Percentiles rank a stretch among this genome's conserved stretches.
phyloP scores from a whole-genome alignment of 1,284 basidiomycete species.

The Fomitopsis betulina region DNA sequence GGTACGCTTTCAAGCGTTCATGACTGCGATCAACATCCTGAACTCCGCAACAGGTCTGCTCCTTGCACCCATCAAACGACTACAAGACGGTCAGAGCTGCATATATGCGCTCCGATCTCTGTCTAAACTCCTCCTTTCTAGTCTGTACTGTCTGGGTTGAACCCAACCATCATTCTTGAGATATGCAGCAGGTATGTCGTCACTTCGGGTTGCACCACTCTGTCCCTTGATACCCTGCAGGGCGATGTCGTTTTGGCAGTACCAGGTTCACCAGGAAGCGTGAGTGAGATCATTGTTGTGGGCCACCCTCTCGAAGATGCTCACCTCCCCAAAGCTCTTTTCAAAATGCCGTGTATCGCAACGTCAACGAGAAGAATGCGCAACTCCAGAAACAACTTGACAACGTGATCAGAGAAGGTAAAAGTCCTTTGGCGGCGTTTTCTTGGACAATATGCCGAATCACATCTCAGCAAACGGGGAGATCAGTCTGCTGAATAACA shows the following conservation, averaged over 20 bases:
- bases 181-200: constrained; percentile 63
- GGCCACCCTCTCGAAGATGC: background rate
- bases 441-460: background rate
- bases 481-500: constrained; percentile 63
- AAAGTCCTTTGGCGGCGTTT: background rate
- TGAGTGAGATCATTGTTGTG: constrained; percentile 24
- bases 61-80: constrained; percentile 77
- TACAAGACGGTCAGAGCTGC: constrained; percentile 66
- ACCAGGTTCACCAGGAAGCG: constrained; percentile 82
- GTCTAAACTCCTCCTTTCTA: constrained; percentile 25
- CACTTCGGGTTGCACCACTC: background rate
- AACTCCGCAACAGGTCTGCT: constrained; percentile 51
- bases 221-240: constrained; percentile 29
- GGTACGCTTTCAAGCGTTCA: constrained; percentile 31
- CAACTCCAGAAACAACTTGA: constrained; percentile 79
- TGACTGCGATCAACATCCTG: background rate
- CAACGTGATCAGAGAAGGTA: constrained; percentile 76
- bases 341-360: constrained; percentile 75
- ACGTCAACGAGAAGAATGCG: constrained; percentile 73
- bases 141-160: constrained; percentile 81
- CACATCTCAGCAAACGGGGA: constrained; percentile 62
- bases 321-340: constrained; percentile 44
- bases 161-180: constrained; percentile 68
- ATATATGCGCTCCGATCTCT: constrained; percentile 10
- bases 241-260: constrained; percentile 84